Conservation (phyloP, 2,329 filamentous ascomycete species). For the Graphilbum sp. region DNA sequence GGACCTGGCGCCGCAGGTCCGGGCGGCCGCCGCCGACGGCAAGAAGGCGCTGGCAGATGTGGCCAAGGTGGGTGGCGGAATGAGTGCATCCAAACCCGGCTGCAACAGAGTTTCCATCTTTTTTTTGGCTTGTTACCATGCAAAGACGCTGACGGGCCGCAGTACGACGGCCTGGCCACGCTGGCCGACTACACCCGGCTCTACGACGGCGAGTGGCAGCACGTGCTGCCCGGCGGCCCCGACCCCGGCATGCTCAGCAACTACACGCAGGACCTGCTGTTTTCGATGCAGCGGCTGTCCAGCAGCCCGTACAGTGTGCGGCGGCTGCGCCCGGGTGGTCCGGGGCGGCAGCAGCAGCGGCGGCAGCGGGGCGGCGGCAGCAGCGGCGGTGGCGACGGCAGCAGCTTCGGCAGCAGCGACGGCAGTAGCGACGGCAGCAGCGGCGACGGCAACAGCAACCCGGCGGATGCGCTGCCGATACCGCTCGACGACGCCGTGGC, state of each 20-base stretch:
- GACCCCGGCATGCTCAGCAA: conserved; percentile 23
- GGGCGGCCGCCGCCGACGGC: background rate
- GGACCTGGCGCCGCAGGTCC: background rate
- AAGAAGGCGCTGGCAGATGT: background rate
- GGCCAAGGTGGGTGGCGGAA: too few relatives aligned
- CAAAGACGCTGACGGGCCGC: background rate
- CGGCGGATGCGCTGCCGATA: conserved; percentile 20
- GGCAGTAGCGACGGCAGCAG: too few relatives aligned
- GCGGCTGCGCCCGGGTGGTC: conserved; percentile 18
- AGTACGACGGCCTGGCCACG: conserved; percentile 15
- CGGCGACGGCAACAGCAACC: too few relatives aligned
- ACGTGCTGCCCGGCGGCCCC: conserved; percentile 18
- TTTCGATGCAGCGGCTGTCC: conserved; percentile 30
- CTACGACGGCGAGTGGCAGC: conserved; percentile 25
- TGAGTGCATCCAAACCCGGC: background rate
- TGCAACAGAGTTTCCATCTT: too few relatives aligned
- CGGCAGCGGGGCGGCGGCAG: too few relatives aligned
- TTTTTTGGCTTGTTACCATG: too few relatives aligned
- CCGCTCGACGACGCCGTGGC: conserved; percentile 14
- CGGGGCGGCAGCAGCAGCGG: too few relatives aligned
- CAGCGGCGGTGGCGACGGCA: too few relatives aligned
- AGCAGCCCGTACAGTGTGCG: conserved; percentile 22
- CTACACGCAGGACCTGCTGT: conserved; percentile 27
- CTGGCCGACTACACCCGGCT: conserved; percentile 22
- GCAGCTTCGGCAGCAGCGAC: too few relatives aligned